Base-by-base conservation (phyloP, 2,329 filamentous ascomycete genomes). In the Aspergillus novoparasiticus region DNA sequence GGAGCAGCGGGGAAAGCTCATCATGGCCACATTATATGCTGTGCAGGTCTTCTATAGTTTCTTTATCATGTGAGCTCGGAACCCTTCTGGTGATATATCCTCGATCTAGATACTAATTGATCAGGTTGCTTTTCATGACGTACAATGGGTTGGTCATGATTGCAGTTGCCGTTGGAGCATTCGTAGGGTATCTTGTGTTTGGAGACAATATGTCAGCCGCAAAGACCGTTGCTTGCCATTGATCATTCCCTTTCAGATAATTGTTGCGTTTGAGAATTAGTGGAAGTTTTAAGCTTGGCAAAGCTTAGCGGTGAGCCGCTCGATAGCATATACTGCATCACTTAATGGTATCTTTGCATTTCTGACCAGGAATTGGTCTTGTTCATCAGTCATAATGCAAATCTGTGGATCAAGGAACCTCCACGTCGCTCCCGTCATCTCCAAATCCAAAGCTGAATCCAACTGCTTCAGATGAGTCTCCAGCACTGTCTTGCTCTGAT, bases 91-190 rank as follows among this genome's bases (percentile, higher is more conserved):
- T 57, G 26, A 12, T 36, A 39, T 21, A 36, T 45, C 34, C 14
- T 23, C 21, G 56, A 46, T 43, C 56, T 61, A n/a, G 61, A n/a
- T 54, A 41, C 36, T 63, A 32, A 61, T 23, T 28, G 46, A 32
- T 23, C 64, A 98, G 94, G 95, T 84, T 99, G 65, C 81, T 99
- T 26, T 99, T 99, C 80, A 99, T 99, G 95, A 99, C 95, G n/a
- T 99, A 99, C 81, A 99, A 99, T 73, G 95, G 95, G 61, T 96
- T 92, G 89, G 89, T 99, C 70, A 99, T 99, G 95, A 80, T 96
- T 69, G 87, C 94, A 3, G 94, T 98, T 19, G 91, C 91, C 0
- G 82, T 96, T 11, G 95, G 95, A 19, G 94, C 94, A 0, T 96
- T 96, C 69, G 78, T 96, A 51, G 95, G 95, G 50, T 97, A 96